Conservation (phyloP, 2,329 filamentous ascomycete species). For the Teratosphaeria pseudoeucalypti region DNA sequence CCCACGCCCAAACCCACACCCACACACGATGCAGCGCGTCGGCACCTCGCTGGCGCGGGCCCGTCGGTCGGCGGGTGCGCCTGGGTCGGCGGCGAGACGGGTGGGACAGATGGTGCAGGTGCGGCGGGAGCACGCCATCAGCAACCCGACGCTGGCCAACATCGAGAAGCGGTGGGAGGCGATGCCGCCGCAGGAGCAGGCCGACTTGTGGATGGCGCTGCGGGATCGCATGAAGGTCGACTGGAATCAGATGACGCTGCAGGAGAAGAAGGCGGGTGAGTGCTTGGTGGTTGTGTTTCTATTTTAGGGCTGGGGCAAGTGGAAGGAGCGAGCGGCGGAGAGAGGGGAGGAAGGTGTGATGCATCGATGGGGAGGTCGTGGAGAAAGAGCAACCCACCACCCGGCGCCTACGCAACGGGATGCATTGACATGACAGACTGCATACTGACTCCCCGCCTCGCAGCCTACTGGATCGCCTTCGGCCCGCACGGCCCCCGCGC, state of each 20-base stretch:
- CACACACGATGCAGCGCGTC: not conserved
- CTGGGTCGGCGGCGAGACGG: not conserved
- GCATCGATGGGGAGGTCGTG: not conserved
- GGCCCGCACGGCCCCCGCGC: constrained; percentile 91
- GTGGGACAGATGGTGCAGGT: constrained; percentile 32
- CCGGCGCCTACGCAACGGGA: too few relatives aligned
- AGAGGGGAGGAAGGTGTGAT: not conserved
- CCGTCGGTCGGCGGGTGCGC: not conserved
- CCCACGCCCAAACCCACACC: not conserved
- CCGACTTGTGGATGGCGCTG: constrained; percentile 96
- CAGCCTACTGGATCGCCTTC: constrained; percentile 99
- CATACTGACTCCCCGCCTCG: constrained; percentile 11
- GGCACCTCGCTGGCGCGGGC: not conserved
- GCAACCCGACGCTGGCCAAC: constrained; percentile 92
- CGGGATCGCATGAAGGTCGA: constrained; percentile 97
- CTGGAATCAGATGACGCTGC: constrained; percentile 88
- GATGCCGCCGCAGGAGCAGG: constrained; percentile 97
- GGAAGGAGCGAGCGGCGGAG: not conserved
- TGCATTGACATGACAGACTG: not conserved
- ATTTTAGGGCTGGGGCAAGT: too few relatives aligned
- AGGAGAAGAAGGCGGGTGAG: constrained; percentile 92
- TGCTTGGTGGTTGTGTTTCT: not conserved
- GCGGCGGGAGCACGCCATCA: constrained; percentile 78
- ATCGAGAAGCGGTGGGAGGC: constrained; percentile 99
- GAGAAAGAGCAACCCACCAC: not conserved